phyloP scores from a whole-genome alignment of 2,329 filamentous ascomycete genomes.

The Botryosphaeria dothidea region DNA sequence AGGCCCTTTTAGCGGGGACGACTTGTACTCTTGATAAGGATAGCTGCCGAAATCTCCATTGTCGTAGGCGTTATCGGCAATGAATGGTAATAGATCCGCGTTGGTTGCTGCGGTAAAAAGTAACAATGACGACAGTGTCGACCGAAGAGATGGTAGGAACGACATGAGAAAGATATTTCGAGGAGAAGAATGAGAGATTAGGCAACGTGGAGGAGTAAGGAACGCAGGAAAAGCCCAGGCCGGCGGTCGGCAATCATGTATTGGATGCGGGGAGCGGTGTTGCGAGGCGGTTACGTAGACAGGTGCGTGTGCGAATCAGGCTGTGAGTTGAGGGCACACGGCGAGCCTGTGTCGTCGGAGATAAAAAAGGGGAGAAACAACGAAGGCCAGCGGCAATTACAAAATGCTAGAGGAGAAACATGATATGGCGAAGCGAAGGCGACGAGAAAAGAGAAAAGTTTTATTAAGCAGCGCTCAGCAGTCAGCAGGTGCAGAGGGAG shows the following conservation, averaged over 20 bases:
- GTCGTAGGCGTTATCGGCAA: constrained; percentile 24
- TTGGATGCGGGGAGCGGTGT: not conserved
- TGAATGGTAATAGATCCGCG: constrained; percentile 21
- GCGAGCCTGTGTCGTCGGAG: not conserved
- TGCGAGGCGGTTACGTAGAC: not conserved
- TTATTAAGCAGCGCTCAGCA: not conserved
- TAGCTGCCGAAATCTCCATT: constrained; percentile 24
- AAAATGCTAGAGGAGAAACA: not conserved
- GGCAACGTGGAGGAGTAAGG: not conserved
- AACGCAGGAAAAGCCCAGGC: not conserved
- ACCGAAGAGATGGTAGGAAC: constrained; percentile 1
- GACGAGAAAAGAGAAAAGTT: not conserved
- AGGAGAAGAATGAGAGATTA: not conserved
- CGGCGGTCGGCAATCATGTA: not conserved
- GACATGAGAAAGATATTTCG: constrained; percentile 4
- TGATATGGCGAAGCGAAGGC: not conserved
- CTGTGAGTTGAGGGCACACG: not conserved
- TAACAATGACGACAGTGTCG: constrained; percentile 14
- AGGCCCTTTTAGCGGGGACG: constrained; percentile 21
- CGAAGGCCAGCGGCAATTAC: not conserved
- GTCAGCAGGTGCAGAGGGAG: not conserved
- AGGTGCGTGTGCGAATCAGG: not conserved
- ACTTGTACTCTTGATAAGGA: constrained; percentile 22
- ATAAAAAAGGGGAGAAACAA: not conserved
- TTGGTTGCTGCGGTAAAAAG: not conserved